These are phyloP conservation scores for Ambrosia trifida DNA, from an alignment of 129 eudicot species.

Conservation along the genomic window DNA sequence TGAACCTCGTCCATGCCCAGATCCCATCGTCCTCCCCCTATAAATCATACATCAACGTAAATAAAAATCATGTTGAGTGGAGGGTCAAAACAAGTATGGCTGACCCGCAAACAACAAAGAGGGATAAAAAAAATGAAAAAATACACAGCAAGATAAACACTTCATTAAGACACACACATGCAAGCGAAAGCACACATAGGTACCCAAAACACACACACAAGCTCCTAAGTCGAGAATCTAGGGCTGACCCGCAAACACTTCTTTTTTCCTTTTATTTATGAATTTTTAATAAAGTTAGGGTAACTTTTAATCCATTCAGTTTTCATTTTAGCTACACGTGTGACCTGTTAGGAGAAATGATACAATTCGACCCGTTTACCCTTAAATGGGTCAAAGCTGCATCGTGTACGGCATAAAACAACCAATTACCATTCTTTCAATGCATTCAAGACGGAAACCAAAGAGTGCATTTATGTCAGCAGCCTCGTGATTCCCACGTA, in stretches of 20 bases:
- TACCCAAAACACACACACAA: no score
- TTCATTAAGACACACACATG: no score
- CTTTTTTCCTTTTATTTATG: not conserved
- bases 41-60: constrained; percentile 15
- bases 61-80: not conserved
- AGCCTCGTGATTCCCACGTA: constrained; percentile 98
- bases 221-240: no score
- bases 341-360: not conserved
- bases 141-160: not conserved
- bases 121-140: not conserved
- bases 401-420: not conserved
- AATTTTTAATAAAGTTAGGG: not conserved
- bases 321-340: not conserved
- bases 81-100: not conserved
- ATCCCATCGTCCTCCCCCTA: constrained; percentile 99
- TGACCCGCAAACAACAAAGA: not conserved
- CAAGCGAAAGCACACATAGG: no score
- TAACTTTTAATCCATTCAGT: not conserved
- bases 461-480: constrained; percentile 96
- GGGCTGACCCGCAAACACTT: not conserved
- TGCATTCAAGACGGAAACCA: constrained; percentile 98
- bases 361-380: constrained; percentile 3
- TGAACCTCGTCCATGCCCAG: constrained; percentile 95
- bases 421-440: constrained; percentile 85
- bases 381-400: not conserved